Percentiles rank a stretch among this genome's conserved stretches.
Evolutionary conservation across 495 filamentous ascomycete species (phyloP).

Genomic region (Rhypophila decipiens): DNA sequence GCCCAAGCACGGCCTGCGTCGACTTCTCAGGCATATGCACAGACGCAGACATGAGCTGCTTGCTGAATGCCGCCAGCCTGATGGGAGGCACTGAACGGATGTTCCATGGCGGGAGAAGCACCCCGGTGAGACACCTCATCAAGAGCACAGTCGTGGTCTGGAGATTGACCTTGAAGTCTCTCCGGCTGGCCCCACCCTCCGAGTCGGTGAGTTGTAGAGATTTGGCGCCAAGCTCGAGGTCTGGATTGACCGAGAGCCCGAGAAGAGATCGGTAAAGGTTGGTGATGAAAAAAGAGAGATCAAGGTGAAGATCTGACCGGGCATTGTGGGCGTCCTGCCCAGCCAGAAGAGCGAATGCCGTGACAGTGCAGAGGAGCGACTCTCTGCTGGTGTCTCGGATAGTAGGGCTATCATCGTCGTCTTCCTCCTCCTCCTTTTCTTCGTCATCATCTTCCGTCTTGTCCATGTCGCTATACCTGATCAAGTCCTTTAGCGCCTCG

Average conservation of each 20-base stretch:
- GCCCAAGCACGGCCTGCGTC: slow-evolving; percentile 62
- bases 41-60: slow-evolving; percentile 74
- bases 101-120: slow-evolving; percentile 62
- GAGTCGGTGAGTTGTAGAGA: slow-evolving; percentile 77
- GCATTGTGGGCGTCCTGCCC: slow-evolving; percentile 77
- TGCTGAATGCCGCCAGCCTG: slow-evolving; percentile 85
- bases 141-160: slow-evolving; percentile 88
- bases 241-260: slow-evolving; percentile 67
- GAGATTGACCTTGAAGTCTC: slow-evolving; percentile 72
- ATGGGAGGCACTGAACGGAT: slow-evolving; percentile 60
- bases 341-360: slow-evolving; percentile 86
- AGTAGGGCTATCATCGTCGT: slow-evolving; percentile 30
- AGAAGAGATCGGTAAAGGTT: slow-evolving; percentile 84
- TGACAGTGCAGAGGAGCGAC: slow-evolving; percentile 88
- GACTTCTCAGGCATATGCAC: slow-evolving; percentile 90
- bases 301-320: slow-evolving; percentile 62
- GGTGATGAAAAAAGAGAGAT: slow-evolving; percentile 88
- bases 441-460: slow-evolving; percentile 22
- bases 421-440: slow-evolving; percentile 17
- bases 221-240: slow-evolving; percentile 78
- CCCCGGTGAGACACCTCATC: slow-evolving; percentile 71
- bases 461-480: slow-evolving; percentile 56
- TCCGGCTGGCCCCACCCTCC: slow-evolving; percentile 33
- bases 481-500: slow-evolving; percentile 87
- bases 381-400: slow-evolving; percentile 70